Base-by-base conservation (phyloP, 179 eudicot genomes). In the Heliamphora ciliata region DNA sequence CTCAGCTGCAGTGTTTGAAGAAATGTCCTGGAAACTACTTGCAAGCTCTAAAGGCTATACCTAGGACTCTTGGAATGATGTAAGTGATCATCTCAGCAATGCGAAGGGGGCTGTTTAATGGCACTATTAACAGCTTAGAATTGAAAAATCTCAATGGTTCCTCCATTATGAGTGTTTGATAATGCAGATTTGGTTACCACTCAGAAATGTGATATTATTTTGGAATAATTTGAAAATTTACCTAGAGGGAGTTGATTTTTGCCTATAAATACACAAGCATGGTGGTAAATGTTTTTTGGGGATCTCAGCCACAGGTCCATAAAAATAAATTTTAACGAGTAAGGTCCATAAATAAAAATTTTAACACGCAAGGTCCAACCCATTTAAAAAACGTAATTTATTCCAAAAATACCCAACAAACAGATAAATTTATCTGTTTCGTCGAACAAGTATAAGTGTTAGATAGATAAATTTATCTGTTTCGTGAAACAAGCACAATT, bases 11-110 rank as follows among this genome's bases (percentile, higher is more conserved):
- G 79, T 90, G 92, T 84, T 83, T 96, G 82, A 93, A 91, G 88
- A 96, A 88, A 81, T 83, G 77, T 87, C 98, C 99, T 54, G 98
- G 93, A 79, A 91, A 94, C 84, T 90, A 91, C 85, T 88, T 89
- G 81, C 96, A 92, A 82, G 98, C 97, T 58, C 81, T 96, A 55
- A 90, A 88, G 86, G 91, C 93, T 72, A 90, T 96, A 79, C 99
- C 99, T 64, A 90, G 99, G 87, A 96, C 99, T 77, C 87, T 96
- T 55, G 88, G 99, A 89, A 96, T 96, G 99, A 96, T 96, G 99
- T 96, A 87, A 92, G 98, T 91, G 67, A 76, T 83, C 63, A 14
- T 74, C 65, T 21, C 70, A 24, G 67, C 24, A 40, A 9, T 55
- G 4, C 74, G 66, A 40, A 31, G 40, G 56, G 66, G 47, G 75